Percentiles rank a stretch among this genome's conserved stretches.
These are phyloP conservation scores for Pseudogymnoascus sp. DNA, from an alignment of 2,329 filamentous ascomycete genomes.

Conservation along the genomic window DNA sequence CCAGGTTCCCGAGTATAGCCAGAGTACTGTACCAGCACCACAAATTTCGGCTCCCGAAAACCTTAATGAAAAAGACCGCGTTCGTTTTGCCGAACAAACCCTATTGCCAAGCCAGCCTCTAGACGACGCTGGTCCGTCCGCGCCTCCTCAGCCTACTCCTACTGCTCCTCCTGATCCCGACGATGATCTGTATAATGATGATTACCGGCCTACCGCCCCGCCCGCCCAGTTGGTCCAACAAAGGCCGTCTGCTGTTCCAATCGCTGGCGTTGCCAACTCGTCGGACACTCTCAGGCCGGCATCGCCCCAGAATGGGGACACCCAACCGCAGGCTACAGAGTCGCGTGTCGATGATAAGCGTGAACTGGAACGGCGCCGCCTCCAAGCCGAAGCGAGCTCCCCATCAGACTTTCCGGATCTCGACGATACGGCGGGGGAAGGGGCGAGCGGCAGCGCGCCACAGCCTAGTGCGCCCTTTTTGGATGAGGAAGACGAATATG, in stretches of 20 bases:
- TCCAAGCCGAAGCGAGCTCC: conserved; percentile 46
- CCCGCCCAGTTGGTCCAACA: conserved; percentile 17
- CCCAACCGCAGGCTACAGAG: not conserved
- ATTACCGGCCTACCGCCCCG: conserved; percentile 20
- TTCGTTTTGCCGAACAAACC: conserved; percentile 69
- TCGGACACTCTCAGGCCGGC: not conserved
- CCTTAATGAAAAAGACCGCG: conserved; percentile 73
- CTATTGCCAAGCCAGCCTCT: conserved; percentile 72
- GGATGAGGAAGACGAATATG: conserved; percentile 48
- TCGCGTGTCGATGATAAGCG: conserved; percentile 56
- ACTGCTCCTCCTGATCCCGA: conserved; percentile 18
- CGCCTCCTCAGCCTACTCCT: conserved; percentile 23
- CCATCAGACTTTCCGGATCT: conserved; percentile 41
- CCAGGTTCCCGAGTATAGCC: conserved; percentile 30
- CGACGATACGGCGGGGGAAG: conserved; percentile 28
- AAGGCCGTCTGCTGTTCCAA: not conserved
- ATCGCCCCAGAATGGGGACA: not conserved
- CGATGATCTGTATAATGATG: conserved; percentile 18
- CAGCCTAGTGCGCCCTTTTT: conserved; percentile 53
- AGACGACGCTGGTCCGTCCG: conserved; percentile 38
- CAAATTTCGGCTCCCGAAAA: conserved; percentile 51
- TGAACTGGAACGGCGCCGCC: conserved; percentile 53
- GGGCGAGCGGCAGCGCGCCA: conserved; percentile 22
- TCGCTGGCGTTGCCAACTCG: not conserved
- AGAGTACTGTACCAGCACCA: conserved; percentile 54